Base-by-base conservation (phyloP, 768 basidiomycete genomes). In the Naganishia vishniacii region DNA sequence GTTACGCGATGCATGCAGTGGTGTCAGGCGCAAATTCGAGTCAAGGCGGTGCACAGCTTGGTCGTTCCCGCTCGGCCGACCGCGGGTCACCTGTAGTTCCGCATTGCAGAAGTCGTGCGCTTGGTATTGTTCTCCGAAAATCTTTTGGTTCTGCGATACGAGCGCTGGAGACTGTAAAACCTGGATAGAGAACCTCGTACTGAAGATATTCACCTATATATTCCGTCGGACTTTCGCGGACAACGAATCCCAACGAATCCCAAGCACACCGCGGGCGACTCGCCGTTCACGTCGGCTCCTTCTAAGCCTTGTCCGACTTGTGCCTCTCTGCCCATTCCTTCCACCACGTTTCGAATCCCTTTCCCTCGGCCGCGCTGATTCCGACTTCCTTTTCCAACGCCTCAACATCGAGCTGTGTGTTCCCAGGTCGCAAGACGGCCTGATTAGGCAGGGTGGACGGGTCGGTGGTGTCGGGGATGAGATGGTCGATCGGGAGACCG, bases 311-410 rank as follows among this genome's bases (percentile, higher is more conserved):
- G 9, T 40, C 28, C 29, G 29, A 49, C 29, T 34, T 16, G 25
- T 59, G 31, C 37, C 40, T 62, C n/a, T 28, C 48, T 1, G 65
- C 65, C 65, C 65, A 78, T 16, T 72, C 81, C 18, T 77, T 77
- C 90, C 91, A 95, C 91, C 92, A 94, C 67, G 86, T 84, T 73
- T 86, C 88, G 72, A 97, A 95, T n/a, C 63, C 56, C 3, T 82
- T 82, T n/a, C 81, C 80, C 42, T 79, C 78, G 1, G 74, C 70
- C 1, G 72, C 78, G 48, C 84, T 83, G 25, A 85, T 69, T 12
- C 81, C 82, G 26, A 95, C 74, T 13, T 74, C 71, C 61, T 87
- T 84, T 23, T 56, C 53, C n/a, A 90, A 87, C 71, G 86, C 86
- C 59, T 80, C 80, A 13, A 87, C 86, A 67, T 87, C 86, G 34